Base-by-base conservation (phyloP, 2,329 filamentous ascomycete genomes). In the Paramyrothecium roridum region DNA sequence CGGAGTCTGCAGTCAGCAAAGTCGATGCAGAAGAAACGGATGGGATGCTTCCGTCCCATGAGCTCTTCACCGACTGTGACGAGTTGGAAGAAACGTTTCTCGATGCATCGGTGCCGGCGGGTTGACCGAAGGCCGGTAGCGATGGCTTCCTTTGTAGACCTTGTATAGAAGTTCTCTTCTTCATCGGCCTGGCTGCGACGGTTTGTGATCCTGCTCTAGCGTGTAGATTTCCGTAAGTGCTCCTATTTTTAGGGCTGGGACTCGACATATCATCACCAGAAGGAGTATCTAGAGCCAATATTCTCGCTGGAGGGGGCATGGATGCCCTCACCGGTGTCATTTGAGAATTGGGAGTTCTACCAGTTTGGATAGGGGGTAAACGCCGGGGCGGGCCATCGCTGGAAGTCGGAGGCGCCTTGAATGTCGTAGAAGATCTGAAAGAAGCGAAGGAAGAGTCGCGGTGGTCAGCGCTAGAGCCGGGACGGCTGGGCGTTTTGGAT, bases 141-240 rank as follows among this genome's bases (percentile, higher is more conserved):
- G 81, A 80, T 1, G 83, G 78, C 58, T 87, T 88, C 57, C 77
- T 79, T 58, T 80, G 80, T 2, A 85, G 66, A 1, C 79, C 78
- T 57, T 76, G 80, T 0, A 81, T 65, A 0, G 85, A 81, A n/a
- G 77, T 74, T 21, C 80, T 80, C 12, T 77, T 64, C 63, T 82
- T 80, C 11, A 80, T 58, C 1, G 79, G 67, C 17, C 78, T 77
- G 1, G 72, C 67, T 8, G 77, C 67, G 23, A 80, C 51, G 0
- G 79, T 78, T 61, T 80, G 84, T 17, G 78, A 74, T 3, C 72
- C 78, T 30, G 75, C 63, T 54, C 75, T 76, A 7, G 73, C 66
- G 0, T 71, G 60, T 0, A 66, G 59, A 19, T 63, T 64, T 2
- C 61, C 59, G 16, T 56, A 52, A 2, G 53, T 53, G 17, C 54